These are phyloP conservation scores for Zasmidium cellare DNA, from an alignment of 2,329 filamentous ascomycete species.

Conservation along the genomic window DNA sequence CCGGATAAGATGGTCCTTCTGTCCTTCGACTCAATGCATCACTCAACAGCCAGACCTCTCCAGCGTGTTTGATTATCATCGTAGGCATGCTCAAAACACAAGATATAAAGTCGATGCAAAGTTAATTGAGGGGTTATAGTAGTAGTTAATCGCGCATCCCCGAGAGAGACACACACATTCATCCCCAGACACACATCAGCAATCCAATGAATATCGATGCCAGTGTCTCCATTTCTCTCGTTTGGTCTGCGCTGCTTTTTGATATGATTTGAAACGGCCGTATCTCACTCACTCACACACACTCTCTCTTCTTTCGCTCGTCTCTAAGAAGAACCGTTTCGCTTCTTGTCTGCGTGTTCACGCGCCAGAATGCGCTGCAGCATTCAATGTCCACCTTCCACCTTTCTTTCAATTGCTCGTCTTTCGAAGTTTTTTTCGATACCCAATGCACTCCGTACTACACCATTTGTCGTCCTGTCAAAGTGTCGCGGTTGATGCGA, in stretches of 20 bases:
- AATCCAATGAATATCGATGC: too few relatives aligned
- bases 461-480: neutral
- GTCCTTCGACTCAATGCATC: too few relatives aligned
- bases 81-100: too few relatives aligned
- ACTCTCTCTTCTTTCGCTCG: neutral
- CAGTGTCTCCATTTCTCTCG: neutral
- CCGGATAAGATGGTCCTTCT: too few relatives aligned
- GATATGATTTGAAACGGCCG: neutral
- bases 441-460: constrained; percentile 6
- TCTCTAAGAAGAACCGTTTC: neutral
- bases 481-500: neutral
- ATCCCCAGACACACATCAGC: too few relatives aligned
- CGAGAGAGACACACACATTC: too few relatives aligned
- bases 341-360: neutral
- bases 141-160: too few relatives aligned
- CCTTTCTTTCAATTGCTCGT: neutral
- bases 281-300: neutral
- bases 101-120: too few relatives aligned
- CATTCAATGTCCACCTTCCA: neutral
- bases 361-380: neutral
- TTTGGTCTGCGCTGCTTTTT: neutral
- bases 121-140: too few relatives aligned
- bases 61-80: too few relatives aligned
- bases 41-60: too few relatives aligned
- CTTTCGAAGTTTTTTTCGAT: neutral